Evolutionary conservation across 306 rosid species (phyloP).

Genomic region (Lotus japonicus): DNA sequence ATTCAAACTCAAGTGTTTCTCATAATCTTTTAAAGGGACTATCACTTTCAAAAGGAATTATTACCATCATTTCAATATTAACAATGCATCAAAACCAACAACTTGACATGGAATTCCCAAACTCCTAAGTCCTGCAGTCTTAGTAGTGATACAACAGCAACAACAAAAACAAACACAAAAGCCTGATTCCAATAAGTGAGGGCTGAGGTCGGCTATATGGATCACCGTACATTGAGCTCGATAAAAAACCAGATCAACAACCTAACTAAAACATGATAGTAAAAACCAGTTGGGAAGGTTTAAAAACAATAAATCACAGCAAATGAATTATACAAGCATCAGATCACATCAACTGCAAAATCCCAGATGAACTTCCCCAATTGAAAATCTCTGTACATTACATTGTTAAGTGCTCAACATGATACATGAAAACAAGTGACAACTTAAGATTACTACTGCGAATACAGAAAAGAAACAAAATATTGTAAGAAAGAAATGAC

Average conservation of each 20-base stretch:
- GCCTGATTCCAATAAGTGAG: no score
- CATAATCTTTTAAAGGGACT: not conserved
- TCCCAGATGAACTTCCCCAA: not conserved
- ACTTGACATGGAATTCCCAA: not conserved
- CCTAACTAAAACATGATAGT: not conserved
- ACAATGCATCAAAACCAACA: not conserved
- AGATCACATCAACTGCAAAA: not conserved
- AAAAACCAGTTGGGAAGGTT: not conserved
- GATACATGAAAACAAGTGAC: not conserved
- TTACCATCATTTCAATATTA: not conserved
- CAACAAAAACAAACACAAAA: no score
- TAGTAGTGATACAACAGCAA: not conserved
- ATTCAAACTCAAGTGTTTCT: not conserved
- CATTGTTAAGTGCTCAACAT: not conserved
- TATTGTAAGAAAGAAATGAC: slow-evolving; percentile 36
- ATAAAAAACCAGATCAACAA: no score
- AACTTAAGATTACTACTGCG: not conserved
- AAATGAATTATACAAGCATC: not conserved
- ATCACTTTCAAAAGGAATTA: not conserved
- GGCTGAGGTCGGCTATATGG: no score
- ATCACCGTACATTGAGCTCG: no score
- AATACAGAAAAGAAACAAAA: slow-evolving; percentile 1
- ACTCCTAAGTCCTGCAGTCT: not conserved
- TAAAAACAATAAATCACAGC: no score
- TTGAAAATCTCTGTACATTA: not conserved